Conservation (phyloP, 768 basidiomycete genomes). For the Russula sp. region DNA sequence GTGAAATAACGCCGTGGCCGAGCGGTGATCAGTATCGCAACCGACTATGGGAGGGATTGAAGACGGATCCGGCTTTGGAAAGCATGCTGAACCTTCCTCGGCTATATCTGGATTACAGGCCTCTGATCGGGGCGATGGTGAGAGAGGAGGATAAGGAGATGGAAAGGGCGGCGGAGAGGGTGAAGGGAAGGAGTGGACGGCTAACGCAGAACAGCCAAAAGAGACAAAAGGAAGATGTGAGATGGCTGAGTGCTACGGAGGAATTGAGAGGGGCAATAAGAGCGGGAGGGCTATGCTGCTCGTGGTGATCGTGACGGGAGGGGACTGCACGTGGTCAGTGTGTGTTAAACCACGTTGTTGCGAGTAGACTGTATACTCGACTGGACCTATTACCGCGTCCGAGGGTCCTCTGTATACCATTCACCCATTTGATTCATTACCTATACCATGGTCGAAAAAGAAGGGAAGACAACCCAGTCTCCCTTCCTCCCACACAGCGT, state of each 20-base stretch:
- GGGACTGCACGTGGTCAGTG: constrained; percentile 15
- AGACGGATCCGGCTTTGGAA: constrained; percentile 37
- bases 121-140: constrained; percentile 62
- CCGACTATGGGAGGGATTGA: constrained; percentile 38
- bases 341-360: constrained; percentile 13
- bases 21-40: constrained; percentile 16
- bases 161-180: constrained; percentile 18
- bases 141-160: constrained; percentile 55
- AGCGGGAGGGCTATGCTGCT: constrained; percentile 18
- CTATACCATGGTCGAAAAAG: constrained; percentile 24
- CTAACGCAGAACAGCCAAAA: constrained; percentile 60
- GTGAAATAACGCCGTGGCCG: constrained; percentile 1
- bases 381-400: not conserved
- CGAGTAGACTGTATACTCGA: not conserved
- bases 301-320: constrained; percentile 15
- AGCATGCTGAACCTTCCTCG: constrained; percentile 33
- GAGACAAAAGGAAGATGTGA: constrained; percentile 44
- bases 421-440: constrained; percentile 12
- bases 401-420: constrained; percentile 2
- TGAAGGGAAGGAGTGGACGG: constrained; percentile 31
- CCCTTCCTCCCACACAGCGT: constrained; percentile 18
- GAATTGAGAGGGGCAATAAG: constrained; percentile 27
- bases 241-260: constrained; percentile 38
- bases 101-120: constrained; percentile 63
- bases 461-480: constrained; percentile 15